Evolutionary conservation across 2,329 filamentous ascomycete species (phyloP), one percentile per base, ranked within the genome.

Genomic region (Diaporthe aspalathi): DNA sequence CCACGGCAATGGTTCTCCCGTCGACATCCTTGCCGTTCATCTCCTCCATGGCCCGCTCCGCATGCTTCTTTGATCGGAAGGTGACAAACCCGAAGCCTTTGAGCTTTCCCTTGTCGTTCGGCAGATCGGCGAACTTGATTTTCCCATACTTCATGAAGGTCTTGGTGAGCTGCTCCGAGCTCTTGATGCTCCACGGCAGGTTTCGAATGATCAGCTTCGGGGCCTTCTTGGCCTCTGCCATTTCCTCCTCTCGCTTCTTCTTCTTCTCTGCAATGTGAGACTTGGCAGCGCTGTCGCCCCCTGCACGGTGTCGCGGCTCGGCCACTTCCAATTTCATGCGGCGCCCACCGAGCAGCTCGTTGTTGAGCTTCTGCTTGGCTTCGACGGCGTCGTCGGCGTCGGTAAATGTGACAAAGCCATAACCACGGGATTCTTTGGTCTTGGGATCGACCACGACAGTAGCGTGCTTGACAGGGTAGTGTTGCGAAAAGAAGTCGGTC

Each of bases 331-430:
- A 89, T 71, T 91, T 91, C 77, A 99, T 91, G 74, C 92, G 93
- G 76, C 92, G 91, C 24, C 95, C 95, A 63, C 94, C 89, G 76
- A 97, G 89, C 32, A 90, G 84, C 56, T 92, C 87, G 73, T 93
- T 93, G 81, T 97, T 90, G 78, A 98, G 89, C 80, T 97, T 92
- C 70, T 92, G 89, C 79, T 93, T 89, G 22, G 96, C 97, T 74
- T 91, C 89, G 74, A 91, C 85, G 16, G 95, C 95, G 84, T 99
- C 96, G 75, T 98, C 95, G 38, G 93, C 89, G 79, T 99, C 96
- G 76, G 95, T 94, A 78, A 99, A 96, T 2, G 96, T 98, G 70
- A 99, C 95, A 82, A 99, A 99, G 67, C 96, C 96, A 81, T 94
- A 99, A 22, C 96, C 95, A 79, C 94, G 92, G 17, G 94, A 98